These are phyloP conservation scores for Capronia americana DNA, from an alignment of 2,329 filamentous ascomycete species.

Conservation along the genomic window DNA sequence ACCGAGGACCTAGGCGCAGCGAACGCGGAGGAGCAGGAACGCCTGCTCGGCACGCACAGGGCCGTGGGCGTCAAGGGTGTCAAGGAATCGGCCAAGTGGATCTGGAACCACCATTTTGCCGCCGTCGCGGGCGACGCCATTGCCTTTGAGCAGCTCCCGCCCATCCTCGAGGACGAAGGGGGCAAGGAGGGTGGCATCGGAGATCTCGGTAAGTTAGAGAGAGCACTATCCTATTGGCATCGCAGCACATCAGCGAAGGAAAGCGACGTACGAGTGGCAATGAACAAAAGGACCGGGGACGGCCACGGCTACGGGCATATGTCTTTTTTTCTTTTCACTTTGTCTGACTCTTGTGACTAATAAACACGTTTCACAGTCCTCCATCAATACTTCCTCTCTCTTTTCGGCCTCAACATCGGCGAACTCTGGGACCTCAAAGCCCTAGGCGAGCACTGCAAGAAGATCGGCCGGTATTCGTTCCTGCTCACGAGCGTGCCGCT, in stretches of 20 bases:
- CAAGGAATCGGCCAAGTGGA: conserved; percentile 59
- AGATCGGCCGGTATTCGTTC: conserved; percentile 50
- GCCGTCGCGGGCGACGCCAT: conserved; percentile 65
- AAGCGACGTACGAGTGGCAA: neutral
- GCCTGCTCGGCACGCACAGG: conserved; percentile 42
- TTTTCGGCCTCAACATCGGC: conserved; percentile 57
- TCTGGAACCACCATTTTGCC: conserved; percentile 64
- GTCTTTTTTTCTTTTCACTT: too few relatives aligned
- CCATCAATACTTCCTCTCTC: conserved; percentile 55
- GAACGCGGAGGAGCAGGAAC: conserved; percentile 45
- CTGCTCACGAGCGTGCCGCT: conserved; percentile 58
- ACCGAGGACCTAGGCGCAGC: conserved; percentile 63
- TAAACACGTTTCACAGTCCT: conserved; percentile 39
- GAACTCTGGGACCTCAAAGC: conserved; percentile 55
- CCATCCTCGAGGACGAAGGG: conserved; percentile 40
- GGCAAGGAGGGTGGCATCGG: conserved; percentile 38
- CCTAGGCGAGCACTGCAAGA: conserved; percentile 47
- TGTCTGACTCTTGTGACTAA: neutral
- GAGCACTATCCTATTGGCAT: too few relatives aligned
- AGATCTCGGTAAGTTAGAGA: conserved; percentile 49
- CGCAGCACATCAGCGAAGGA: neutral
- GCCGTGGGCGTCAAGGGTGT: conserved; percentile 60
- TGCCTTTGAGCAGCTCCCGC: conserved; percentile 60
- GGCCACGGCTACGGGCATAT: too few relatives aligned
- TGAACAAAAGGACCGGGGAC: too few relatives aligned